Percentiles rank a stretch among this genome's conserved stretches.
phyloP scores from a whole-genome alignment of 805 yeast species.

The Candida tibetensis region DNA sequence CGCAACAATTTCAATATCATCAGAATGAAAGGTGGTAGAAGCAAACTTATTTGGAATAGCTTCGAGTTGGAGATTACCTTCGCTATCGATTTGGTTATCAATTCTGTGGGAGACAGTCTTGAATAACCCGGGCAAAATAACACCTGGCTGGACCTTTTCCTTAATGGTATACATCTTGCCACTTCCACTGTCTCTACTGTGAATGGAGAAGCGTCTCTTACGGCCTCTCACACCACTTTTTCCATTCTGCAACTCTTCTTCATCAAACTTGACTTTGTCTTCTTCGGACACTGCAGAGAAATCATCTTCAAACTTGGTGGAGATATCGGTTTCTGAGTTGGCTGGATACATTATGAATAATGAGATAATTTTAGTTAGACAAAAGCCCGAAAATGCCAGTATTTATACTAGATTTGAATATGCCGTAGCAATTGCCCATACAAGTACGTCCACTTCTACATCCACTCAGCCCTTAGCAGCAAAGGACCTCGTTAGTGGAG shows the following conservation, averaged over 20 bases:
- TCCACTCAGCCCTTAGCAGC: too few relatives aligned
- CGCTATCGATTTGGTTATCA: slow-evolving; percentile 18
- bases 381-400: not conserved
- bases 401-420: slow-evolving; percentile 1
- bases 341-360: slow-evolving; percentile 4
- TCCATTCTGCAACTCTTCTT: slow-evolving; percentile 4
- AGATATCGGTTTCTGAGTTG: slow-evolving; percentile 4
- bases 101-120: slow-evolving; percentile 37
- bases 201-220: slow-evolving; percentile 6
- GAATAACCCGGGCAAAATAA: slow-evolving; percentile 35
- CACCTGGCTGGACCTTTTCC: slow-evolving; percentile 22
- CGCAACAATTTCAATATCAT: slow-evolving; percentile 21
- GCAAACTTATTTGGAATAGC: slow-evolving; percentile 20
- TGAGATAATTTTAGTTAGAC: not conserved
- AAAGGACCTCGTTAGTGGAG: not conserved
- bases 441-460: not conserved
- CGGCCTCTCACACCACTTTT: not conserved
- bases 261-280: slow-evolving; percentile 5
- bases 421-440: too few relatives aligned
- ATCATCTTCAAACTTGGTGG: slow-evolving; percentile 5
- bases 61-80: slow-evolving; percentile 12
- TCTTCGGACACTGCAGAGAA: slow-evolving; percentile 3
- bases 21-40: slow-evolving; percentile 29
- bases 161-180: slow-evolving; percentile 3
- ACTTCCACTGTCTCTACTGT: slow-evolving; percentile 5